Evolutionary conservation across 371 early-diverging fungal genomes (phyloP).

Genomic region (Smittium culicis): DNA sequence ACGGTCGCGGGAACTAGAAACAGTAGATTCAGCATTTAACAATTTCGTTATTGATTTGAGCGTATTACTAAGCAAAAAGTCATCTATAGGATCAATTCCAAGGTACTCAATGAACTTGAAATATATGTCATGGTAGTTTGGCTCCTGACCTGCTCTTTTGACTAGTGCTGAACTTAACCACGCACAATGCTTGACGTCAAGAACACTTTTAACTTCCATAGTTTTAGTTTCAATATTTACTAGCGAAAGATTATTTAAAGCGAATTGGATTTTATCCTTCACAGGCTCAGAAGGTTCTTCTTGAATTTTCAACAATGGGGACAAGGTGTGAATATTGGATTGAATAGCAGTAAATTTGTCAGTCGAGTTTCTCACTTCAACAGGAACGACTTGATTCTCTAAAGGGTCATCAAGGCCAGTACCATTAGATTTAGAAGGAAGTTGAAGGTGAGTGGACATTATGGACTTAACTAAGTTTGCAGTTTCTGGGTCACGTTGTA

Average conservation of each 20-base stretch:
- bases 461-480: conserved; percentile 19
- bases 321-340: too few species aligned
- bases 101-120: conserved; percentile 58
- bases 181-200: conserved; percentile 45
- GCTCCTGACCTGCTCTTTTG: conserved; percentile 86
- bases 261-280: conserved; percentile 88
- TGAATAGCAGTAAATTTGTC: conserved; percentile 14
- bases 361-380: conserved; percentile 28
- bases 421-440: not conserved
- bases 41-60: conserved; percentile 68
- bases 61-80: conserved; percentile 77
- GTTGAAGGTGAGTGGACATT: not conserved
- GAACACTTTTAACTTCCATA: conserved; percentile 54
- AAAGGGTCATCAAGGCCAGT: not conserved
- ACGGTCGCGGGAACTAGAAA: conserved; percentile 77
- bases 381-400: not conserved
- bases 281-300: conserved; percentile 48
- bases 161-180: conserved; percentile 90
- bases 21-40: conserved; percentile 83
- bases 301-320: not conserved
- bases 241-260: conserved; percentile 84
- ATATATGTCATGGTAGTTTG: conserved; percentile 85
- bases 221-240: conserved; percentile 73
- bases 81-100: conserved; percentile 40
- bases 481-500: conserved; percentile 62